Conservation (phyloP, 208 protist genomes). For the Leishmania major region DNA sequence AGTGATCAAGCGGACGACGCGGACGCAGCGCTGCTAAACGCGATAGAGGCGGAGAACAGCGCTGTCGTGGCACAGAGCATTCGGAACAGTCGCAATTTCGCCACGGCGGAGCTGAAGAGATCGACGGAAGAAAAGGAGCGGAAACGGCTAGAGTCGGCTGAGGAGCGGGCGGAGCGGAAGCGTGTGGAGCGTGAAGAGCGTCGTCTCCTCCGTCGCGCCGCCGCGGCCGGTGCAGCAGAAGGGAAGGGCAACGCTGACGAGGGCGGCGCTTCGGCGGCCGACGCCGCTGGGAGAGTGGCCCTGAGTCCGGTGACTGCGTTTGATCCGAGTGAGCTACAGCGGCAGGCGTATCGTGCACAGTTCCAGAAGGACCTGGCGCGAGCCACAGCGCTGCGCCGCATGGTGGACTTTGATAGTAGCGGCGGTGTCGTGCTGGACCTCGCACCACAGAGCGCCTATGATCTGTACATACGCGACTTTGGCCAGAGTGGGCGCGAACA, state of each 20-base stretch:
- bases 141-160: constrained; percentile 19
- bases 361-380: constrained; percentile 76
- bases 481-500: constrained; percentile 55
- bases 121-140: constrained; percentile 21
- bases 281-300: neutral
- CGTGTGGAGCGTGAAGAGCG: constrained; percentile 53
- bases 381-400: constrained; percentile 70
- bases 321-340: constrained; percentile 50
- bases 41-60: constrained; percentile 56
- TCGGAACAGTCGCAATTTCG: constrained; percentile 9
- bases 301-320: constrained; percentile 17
- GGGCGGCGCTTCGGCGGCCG: neutral
- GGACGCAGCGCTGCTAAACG: constrained; percentile 37
- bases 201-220: constrained; percentile 18
- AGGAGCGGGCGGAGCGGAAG: constrained; percentile 45
- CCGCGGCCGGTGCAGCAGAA: constrained; percentile 5
- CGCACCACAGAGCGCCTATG: constrained; percentile 84
- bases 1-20: neutral
- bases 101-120: constrained; percentile 3
- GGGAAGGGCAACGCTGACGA: neutral
- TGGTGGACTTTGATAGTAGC: constrained; percentile 84
- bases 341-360: constrained; percentile 79
- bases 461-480: constrained; percentile 86
- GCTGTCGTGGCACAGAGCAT: constrained; percentile 24
- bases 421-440: constrained; percentile 61